These are phyloP conservation scores for Claviceps digitariae DNA, from an alignment of 2,329 filamentous ascomycete species.

Conservation along the genomic window DNA sequence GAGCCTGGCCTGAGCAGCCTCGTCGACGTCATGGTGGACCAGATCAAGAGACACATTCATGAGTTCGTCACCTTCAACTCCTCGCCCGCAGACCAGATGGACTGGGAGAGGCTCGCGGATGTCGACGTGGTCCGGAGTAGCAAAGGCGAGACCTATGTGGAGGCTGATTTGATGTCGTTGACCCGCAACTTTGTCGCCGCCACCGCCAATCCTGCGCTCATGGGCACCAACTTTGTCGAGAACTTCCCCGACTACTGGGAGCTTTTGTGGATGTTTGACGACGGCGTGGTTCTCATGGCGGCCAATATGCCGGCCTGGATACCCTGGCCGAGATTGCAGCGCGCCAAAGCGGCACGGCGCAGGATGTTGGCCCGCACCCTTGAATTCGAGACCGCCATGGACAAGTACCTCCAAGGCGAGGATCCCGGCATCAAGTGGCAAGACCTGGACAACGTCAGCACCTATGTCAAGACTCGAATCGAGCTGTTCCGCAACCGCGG, in stretches of 20 bases:
- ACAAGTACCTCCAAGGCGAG: slow-evolving; percentile 18
- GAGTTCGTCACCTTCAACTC: slow-evolving; percentile 26
- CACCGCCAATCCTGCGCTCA: slow-evolving; percentile 21
- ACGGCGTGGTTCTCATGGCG: slow-evolving; percentile 18
- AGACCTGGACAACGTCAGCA: slow-evolving; percentile 23
- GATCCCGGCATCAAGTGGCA: slow-evolving; percentile 22
- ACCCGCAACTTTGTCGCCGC: slow-evolving; percentile 22
- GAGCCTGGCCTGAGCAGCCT: slow-evolving; percentile 15
- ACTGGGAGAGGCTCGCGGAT: slow-evolving; percentile 24
- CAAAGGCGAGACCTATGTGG: slow-evolving; percentile 15
- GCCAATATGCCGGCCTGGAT: slow-evolving; percentile 19
- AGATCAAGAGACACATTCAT: slow-evolving; percentile 17
- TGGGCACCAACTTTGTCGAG: slow-evolving; percentile 28
- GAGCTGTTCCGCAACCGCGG: slow-evolving; percentile 16
- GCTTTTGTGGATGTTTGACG: slow-evolving; percentile 24
- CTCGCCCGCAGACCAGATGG: slow-evolving; percentile 22
- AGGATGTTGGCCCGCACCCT: slow-evolving; percentile 15
- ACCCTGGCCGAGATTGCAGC: slow-evolving; percentile 19
- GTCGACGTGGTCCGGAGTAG: slow-evolving; percentile 17
- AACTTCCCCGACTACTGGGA: slow-evolving; percentile 26
- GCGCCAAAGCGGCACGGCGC: slow-evolving; percentile 17
- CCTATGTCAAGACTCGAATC: slow-evolving; percentile 18
- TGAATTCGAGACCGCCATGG: slow-evolving; percentile 23
- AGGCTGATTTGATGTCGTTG: slow-evolving; percentile 21
- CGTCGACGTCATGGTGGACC: slow-evolving; percentile 7